Evolutionary conservation across 2,329 filamentous ascomycete species (phyloP), one percentile per base, ranked within the genome.

Genomic region (Colletotrichum costaricense): DNA sequence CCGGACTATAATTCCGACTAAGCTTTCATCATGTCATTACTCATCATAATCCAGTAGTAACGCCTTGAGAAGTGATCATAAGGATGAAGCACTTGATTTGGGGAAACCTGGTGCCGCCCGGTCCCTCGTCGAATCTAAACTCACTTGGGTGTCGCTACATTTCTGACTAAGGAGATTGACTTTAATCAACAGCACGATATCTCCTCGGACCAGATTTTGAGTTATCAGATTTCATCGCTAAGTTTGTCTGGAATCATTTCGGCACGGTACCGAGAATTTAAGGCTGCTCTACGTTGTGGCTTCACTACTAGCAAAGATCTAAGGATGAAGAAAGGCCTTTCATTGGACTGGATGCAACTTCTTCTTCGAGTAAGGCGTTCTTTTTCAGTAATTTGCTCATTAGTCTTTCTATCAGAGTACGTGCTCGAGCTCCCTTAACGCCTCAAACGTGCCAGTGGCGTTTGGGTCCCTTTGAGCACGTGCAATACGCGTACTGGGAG

Each of bases 1-100:
- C 56, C 69, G 57, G 69, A 24, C n/a, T 64, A 5, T 49, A 49
- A 16, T 72, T 63, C 69, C 57, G 63, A 22, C 28, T 12, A 30
- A 58, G 26, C 28, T 22, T 6, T 3, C 56, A 14, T 35, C 42
- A 22, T 5, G 19, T 49, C 42, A 49, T 49, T n/a, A 49, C 16
- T 49, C 42, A 49, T 49, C 19, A n/a, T 9, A 9, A 22, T 8
- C 19, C 42, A 49, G 16, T n/a, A 19, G 42, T 8, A 7, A 22
- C 42, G 42, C 9, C 42, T n/a, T 49, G 19, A 35, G 42, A 14
- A 19, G 16, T 16, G 38, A 42, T 9, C 19, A n/a, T 8, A 9
- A n/a, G 42, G 16, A n/a, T 49, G 19, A 49, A 49, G 42, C 8
- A 49, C 8, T 9, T 49, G 19, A 19, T 49, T 49, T n/a, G 42